These are phyloP conservation scores for Phytophthora niederhauseri DNA, from an alignment of 352 stramenopile genomes.

Conservation along the genomic window DNA sequence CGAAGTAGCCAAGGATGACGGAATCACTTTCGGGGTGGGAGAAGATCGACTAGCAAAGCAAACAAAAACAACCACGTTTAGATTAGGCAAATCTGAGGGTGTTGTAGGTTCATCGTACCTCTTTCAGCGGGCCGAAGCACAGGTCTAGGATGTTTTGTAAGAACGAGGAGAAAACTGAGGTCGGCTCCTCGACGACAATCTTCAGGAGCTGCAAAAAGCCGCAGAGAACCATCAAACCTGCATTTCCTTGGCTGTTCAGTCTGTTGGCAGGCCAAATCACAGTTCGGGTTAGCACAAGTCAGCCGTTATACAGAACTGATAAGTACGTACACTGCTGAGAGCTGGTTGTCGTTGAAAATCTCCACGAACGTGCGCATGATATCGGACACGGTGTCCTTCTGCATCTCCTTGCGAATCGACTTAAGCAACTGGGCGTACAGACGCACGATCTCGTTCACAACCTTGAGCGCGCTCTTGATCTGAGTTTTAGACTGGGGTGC, in stretches of 20 bases:
- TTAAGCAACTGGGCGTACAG: slow-evolving; percentile 81
- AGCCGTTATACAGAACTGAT: neutral
- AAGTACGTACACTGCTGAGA: slow-evolving; percentile 67
- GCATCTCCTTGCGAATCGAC: slow-evolving; percentile 85
- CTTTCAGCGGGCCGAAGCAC: slow-evolving; percentile 79
- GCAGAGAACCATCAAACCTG: slow-evolving; percentile 73
- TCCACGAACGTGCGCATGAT: slow-evolving; percentile 83
- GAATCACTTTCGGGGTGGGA: slow-evolving; percentile 72
- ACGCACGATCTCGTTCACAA: slow-evolving; percentile 82
- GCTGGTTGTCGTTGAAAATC: slow-evolving; percentile 78
- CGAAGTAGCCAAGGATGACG: slow-evolving; percentile 71
- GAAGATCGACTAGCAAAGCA: slow-evolving; percentile 59
- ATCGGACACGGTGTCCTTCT: slow-evolving; percentile 68
- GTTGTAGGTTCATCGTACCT: slow-evolving; percentile 44
- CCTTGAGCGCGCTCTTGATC: slow-evolving; percentile 69
- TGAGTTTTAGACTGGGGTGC: slow-evolving; percentile 45
- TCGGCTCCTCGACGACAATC: slow-evolving; percentile 81
- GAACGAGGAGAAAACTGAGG: slow-evolving; percentile 72
- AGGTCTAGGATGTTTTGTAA: slow-evolving; percentile 79
- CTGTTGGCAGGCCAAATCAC: slow-evolving; percentile 30
- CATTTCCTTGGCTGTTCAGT: slow-evolving; percentile 62
- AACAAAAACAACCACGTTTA: neutral
- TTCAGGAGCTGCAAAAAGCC: slow-evolving; percentile 79
- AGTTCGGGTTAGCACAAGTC: slow-evolving; percentile 1
- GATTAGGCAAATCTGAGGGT: neutral